These are phyloP conservation scores for Cryphonectria parasitica DNA, from an alignment of 2,329 filamentous ascomycete species.

Conservation along the genomic window DNA sequence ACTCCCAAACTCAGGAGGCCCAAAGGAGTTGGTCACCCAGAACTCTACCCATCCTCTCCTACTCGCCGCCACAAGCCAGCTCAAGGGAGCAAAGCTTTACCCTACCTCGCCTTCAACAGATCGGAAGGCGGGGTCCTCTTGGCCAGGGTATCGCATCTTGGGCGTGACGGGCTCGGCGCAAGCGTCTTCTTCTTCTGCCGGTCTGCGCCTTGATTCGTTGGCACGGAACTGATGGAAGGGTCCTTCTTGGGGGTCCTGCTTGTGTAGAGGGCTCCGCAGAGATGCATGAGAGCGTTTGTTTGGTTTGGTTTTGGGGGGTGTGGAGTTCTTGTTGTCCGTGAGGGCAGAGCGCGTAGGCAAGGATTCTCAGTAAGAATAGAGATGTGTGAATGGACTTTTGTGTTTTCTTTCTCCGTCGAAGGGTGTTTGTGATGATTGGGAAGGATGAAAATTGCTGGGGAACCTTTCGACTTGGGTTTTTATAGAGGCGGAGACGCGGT, in stretches of 20 bases:
- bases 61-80: neutral
- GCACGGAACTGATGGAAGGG: too few species aligned
- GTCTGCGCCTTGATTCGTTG: neutral
- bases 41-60: neutral
- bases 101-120: neutral
- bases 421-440: neutral
- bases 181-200: neutral
- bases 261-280: neutral
- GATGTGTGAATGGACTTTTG: neutral
- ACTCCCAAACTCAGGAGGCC: too few species aligned
- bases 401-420: neutral
- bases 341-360: neutral
- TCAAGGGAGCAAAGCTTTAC: neutral
- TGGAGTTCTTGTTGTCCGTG: neutral
- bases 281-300: neutral
- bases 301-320: too few species aligned
- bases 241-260: neutral
- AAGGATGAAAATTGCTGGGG: neutral
- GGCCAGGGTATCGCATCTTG: neutral
- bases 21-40: neutral
- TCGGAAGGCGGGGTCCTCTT: neutral
- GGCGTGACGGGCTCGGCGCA: neutral
- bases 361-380: neutral
- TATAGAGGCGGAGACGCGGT: neutral
- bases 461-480: neutral